Percentiles rank a stretch among this genome's conserved stretches.
These are phyloP conservation scores for Butyriboletus loyo DNA, from an alignment of 768 basidiomycete genomes.

Conservation along the genomic window DNA sequence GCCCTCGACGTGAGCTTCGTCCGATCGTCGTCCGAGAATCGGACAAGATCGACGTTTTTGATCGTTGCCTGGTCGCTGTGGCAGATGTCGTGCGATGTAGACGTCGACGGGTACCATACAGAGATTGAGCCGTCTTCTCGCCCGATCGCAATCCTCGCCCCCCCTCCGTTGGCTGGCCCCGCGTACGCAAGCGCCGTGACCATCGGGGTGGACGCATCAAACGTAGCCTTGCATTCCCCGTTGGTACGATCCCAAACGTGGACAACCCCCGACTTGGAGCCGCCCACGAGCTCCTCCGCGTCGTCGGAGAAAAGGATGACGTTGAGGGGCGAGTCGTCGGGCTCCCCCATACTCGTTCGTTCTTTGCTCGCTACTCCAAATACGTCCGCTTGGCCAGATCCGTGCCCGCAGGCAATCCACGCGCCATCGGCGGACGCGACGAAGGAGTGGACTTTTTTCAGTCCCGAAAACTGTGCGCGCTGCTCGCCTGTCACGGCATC, in stretches of 20 bases:
- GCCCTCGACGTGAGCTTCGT: conserved; percentile 6
- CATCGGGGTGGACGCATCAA: neutral
- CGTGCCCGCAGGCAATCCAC: conserved; percentile 4
- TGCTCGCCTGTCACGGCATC: conserved; percentile 9
- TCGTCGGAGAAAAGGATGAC: conserved; percentile 18
- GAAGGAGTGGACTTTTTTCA: conserved; percentile 5
- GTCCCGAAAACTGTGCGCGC: conserved; percentile 1
- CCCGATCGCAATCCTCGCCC: conserved; percentile 10
- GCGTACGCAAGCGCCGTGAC: conserved; percentile 21
- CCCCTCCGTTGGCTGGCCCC: neutral
- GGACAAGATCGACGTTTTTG: conserved; percentile 5
- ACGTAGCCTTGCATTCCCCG: conserved; percentile 11
- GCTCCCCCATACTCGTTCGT: neutral
- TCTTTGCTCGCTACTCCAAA: neutral
- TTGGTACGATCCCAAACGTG: conserved; percentile 19
- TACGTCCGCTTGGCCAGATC: neutral
- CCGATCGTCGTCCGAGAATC: conserved; percentile 10
- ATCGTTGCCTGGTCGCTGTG: neutral
- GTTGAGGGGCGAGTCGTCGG: neutral
- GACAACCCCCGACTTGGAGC: conserved; percentile 12
- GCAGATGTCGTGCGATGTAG: conserved; percentile 9
- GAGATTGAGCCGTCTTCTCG: conserved; percentile 18
- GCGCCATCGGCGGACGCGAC: neutral
- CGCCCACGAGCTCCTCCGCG: conserved; percentile 16
- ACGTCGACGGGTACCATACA: conserved; percentile 16